A percentile compares a stretch with the other conserved stretches of the same genome.
These are phyloP conservation scores for Trichoderma sp. DNA, from an alignment of 2,329 filamentous ascomycete species.

Conservation along the genomic window DNA sequence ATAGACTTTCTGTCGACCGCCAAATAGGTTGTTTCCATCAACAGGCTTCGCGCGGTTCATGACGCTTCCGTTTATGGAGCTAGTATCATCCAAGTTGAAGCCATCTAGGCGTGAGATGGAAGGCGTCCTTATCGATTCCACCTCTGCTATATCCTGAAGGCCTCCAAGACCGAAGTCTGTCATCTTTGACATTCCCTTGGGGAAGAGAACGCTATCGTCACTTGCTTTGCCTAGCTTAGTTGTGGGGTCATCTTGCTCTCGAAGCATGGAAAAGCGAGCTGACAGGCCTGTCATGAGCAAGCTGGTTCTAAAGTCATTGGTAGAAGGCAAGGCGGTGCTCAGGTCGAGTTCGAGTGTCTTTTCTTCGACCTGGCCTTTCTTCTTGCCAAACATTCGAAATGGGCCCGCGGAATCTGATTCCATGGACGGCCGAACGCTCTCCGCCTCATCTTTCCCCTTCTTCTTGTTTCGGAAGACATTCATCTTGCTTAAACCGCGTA, in stretches of 20 bases:
- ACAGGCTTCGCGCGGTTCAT: conserved; percentile 80
- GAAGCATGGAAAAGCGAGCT: conserved; percentile 92
- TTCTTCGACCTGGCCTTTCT: conserved; percentile 58
- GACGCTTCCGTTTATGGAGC: conserved; percentile 66
- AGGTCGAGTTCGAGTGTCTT: conserved; percentile 72
- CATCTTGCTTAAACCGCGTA: conserved; percentile 44
- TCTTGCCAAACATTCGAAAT: conserved; percentile 58
- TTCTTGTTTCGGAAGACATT: conserved; percentile 77
- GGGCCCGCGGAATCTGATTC: conserved; percentile 57
- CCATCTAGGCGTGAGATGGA: conserved; percentile 64
- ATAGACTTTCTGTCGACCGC: conserved; percentile 93
- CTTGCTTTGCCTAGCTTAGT: conserved; percentile 91
- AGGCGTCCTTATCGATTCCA: conserved; percentile 73
- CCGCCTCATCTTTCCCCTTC: conserved; percentile 57
- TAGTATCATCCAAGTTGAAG: conserved; percentile 70
- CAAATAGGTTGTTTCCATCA: conserved; percentile 92
- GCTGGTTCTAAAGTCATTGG: conserved; percentile 92
- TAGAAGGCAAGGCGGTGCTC: conserved; percentile 71
- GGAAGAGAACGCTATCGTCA: conserved; percentile 88
- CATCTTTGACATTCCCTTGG: conserved; percentile 77
- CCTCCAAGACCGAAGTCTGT: conserved; percentile 65
- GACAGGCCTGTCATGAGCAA: conserved; percentile 94
- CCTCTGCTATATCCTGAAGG: conserved; percentile 86
- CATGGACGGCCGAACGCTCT: conserved; percentile 51
- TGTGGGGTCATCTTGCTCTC: conserved; percentile 89